Evolutionary conservation across 306 rosid species (phyloP), one percentile per base, ranked within the genome.

Genomic region (Cicer arietinum): DNA sequence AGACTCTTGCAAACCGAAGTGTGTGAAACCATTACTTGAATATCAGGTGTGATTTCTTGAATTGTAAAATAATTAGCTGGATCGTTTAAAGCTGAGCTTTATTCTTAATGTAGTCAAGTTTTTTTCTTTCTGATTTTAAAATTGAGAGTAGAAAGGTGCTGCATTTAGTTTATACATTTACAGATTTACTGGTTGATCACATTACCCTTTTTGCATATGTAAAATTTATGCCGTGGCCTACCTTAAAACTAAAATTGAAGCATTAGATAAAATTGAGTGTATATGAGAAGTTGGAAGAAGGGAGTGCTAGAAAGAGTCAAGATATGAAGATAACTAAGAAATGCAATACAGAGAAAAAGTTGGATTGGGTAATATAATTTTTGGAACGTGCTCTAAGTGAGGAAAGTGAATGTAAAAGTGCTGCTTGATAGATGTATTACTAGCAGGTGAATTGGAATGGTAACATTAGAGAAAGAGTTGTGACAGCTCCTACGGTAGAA

Each of bases 1-100:
- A 82, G 96, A 92, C 53, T 79, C 84, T 63, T 94, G 99, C 93
- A 92, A 92, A 79, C 99, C 99, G 0, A 94, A 94, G 85, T 94
- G 99, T 86, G 99, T 94, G 81, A 92, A 90, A 72, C 91, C 95
- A 39, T 82, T 92, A 7, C 86, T 92, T 66, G 82, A 86, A 69
- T 92, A 90, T 76, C 96, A 94, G 99, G 99, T 92, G 77, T 35
- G 69, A 2, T 79, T 66, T 68, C 25, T 7, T 64, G 7, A 12
- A 25, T 51, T 48, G 56, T 6, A 13, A 22, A 76, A 52, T 44
- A 43, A 10, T 50, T 66, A 52, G 47, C 71, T 22, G 13, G 16
- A 45, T 78, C 39, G 8, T 64, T 69, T 47, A 11, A 71, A 48
- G 37, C 50, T 41, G 51, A 50, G 45, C 8, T 41, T 77, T 37